Base-by-base conservation (phyloP, 2,329 filamentous ascomycete genomes). In the Hypoxylon sp. region DNA sequence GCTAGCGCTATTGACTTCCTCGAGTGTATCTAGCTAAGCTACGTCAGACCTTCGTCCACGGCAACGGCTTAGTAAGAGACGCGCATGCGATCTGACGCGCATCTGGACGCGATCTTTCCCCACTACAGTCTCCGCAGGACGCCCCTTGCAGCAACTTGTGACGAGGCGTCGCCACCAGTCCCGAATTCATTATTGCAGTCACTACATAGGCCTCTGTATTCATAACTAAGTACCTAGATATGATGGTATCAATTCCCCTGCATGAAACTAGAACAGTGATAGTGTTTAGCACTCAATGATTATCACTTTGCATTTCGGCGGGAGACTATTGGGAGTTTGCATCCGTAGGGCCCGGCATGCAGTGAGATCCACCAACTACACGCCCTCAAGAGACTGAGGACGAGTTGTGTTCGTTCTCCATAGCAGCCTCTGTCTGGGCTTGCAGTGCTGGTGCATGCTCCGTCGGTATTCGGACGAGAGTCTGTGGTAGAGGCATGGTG, bases 391-490 rank as follows among this genome's bases (percentile, higher is more conserved):
- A 53, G 36, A 65, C 9, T 7, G 61, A 53, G 38, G 70, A 70
- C 14, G 60, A 67, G 40, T 71, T 76, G 12, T 78, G 78, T 42
- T 80, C 81, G n/a, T 78, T 80, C 33, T 82, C 83, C 60, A 82
- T 79, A 2, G 79, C 82, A 3, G 79, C 84, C 38, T 88, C 86
- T 12, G 85, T 82, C 50, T 88, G 86, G 18, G 86, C 87, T 69
- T 90, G 87, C 5, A 91, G 76, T 22, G 86, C 80, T 24, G 88
- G 87, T 11, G 88, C 88, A 78, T 94, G 91, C 70, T 95, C 91
- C 14, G 92, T 93, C 0, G 93, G 93, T 70, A 96, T 95, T 68
- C 93, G 88, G 33, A 96, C 93, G 14, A 96, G 84, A 16, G 92
- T 95, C 75, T 95, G 91, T 1, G 93, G 93, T 40, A 96, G 81